Conservation (phyloP, 2,329 filamentous ascomycete species). For the Gaeumannomyces sp. region DNA sequence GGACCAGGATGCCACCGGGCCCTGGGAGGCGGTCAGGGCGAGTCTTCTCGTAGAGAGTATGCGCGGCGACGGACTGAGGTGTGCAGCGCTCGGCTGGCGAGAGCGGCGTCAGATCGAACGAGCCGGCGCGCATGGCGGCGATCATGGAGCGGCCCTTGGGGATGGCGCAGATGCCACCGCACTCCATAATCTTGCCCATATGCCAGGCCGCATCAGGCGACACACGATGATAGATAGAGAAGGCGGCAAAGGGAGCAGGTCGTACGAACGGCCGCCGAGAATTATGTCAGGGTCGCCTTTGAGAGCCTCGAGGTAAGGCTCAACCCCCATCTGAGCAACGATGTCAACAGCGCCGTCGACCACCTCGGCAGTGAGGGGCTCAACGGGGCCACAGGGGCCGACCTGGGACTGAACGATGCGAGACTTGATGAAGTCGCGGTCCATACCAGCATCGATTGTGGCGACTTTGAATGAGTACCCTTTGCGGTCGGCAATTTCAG, state of each 20-base stretch:
- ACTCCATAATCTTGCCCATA: slow-evolving; percentile 53
- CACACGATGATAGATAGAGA: slow-evolving; percentile 18
- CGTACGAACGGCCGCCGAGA: slow-evolving; percentile 38
- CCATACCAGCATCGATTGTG: slow-evolving; percentile 20
- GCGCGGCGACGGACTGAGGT: slow-evolving; percentile 41
- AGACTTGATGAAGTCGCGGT: neutral
- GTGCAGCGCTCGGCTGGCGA: slow-evolving; percentile 35
- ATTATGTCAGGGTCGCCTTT: slow-evolving; percentile 33
- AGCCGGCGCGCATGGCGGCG: slow-evolving; percentile 33
- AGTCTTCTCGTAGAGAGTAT: slow-evolving; percentile 49
- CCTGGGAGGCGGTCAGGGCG: slow-evolving; percentile 43
- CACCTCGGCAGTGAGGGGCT: slow-evolving; percentile 32
- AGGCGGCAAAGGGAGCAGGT: slow-evolving; percentile 34
- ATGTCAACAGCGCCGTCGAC: slow-evolving; percentile 31
- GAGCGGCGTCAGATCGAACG: slow-evolving; percentile 40
- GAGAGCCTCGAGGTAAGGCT: slow-evolving; percentile 15
- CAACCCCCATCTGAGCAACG: slow-evolving; percentile 32
- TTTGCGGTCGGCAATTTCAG: slow-evolving; percentile 24
- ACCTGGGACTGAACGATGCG: slow-evolving; percentile 6
- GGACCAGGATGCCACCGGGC: slow-evolving; percentile 40
- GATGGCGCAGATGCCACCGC: slow-evolving; percentile 39
- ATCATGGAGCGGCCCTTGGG: slow-evolving; percentile 39
- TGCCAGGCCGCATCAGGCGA: slow-evolving; percentile 33
- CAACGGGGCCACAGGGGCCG: slow-evolving; percentile 33
- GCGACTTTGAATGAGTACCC: slow-evolving; percentile 25